These are phyloP conservation scores for Withania somnifera DNA, from an alignment of 305 asterid genomes.

Conservation along the genomic window DNA sequence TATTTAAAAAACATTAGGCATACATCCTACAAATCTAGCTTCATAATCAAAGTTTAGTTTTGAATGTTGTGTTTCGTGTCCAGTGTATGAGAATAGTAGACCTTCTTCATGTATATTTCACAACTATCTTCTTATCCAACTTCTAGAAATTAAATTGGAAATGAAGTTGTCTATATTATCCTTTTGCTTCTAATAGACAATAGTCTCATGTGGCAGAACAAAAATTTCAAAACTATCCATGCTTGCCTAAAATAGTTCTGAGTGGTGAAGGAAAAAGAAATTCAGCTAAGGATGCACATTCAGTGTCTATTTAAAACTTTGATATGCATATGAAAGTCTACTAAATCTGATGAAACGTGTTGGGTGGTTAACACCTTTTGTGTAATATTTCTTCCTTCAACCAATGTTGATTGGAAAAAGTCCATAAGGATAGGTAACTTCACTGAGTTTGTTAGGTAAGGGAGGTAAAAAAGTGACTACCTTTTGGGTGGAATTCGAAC, in stretches of 20 bases:
- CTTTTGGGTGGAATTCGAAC: background rate
- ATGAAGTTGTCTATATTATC: background rate
- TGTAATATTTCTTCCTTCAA: background rate
- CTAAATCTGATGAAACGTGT: background rate
- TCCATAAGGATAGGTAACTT: background rate
- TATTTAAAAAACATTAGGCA: too few relatives aligned
- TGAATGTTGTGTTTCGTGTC: background rate
- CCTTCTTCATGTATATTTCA: background rate
- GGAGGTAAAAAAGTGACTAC: background rate
- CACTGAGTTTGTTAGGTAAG: background rate
- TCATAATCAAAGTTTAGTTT: background rate
- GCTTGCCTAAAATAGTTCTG: background rate
- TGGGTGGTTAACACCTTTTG: too few relatives aligned
- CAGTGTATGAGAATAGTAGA: background rate
- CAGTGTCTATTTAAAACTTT: background rate
- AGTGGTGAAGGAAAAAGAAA: background rate
- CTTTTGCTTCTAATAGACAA: background rate
- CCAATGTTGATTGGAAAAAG: background rate
- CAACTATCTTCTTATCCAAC: background rate
- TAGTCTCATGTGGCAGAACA: background rate
- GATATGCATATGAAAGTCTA: background rate
- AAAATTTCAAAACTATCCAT: background rate
- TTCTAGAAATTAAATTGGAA: background rate
- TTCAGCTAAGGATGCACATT: background rate
- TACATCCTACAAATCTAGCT: too few relatives aligned